phyloP scores from a whole-genome alignment of 768 basidiomycete genomes.

The Leccinum broughii region DNA sequence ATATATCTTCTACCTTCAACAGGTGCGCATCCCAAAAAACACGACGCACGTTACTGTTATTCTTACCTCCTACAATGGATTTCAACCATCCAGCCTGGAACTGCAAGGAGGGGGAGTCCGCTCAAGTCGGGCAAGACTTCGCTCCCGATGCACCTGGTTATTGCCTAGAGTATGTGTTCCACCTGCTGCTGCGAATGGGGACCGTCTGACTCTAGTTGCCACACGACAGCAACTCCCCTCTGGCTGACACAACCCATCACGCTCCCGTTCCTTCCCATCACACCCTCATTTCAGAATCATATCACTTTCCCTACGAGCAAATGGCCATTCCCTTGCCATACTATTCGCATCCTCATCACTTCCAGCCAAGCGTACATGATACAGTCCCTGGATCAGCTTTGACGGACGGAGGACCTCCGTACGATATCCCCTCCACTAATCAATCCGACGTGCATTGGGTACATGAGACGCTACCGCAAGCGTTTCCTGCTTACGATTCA shows the following conservation, averaged over 20 bases:
- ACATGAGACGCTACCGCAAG: not conserved
- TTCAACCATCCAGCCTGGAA: not conserved
- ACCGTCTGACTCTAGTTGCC: not conserved
- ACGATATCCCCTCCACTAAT: not conserved
- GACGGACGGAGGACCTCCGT: not conserved
- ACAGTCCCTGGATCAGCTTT: not conserved
- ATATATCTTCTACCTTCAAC: not conserved
- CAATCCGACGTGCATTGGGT: not conserved
- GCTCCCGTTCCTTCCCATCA: not conserved
- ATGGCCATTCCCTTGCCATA: not conserved
- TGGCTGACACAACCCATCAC: not conserved
- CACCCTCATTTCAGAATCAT: not conserved
- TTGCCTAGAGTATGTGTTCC: constrained; percentile 4
- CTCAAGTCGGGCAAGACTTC: not conserved
- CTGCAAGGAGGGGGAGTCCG: not conserved
- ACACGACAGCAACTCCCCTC: not conserved
- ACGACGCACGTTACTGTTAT: not conserved
- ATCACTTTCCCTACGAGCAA: not conserved
- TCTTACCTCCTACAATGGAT: not conserved
- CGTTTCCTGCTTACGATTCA: not conserved
- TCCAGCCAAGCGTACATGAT: not conserved
- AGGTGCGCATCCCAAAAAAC: not conserved
- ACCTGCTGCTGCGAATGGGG: not conserved
- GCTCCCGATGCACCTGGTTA: not conserved
- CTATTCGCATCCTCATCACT: not conserved